Evolutionary conservation across 371 early-diverging fungal species (phyloP), one percentile per base, ranked within the genome.

Genomic region (Syncephalastrum racemosum): DNA sequence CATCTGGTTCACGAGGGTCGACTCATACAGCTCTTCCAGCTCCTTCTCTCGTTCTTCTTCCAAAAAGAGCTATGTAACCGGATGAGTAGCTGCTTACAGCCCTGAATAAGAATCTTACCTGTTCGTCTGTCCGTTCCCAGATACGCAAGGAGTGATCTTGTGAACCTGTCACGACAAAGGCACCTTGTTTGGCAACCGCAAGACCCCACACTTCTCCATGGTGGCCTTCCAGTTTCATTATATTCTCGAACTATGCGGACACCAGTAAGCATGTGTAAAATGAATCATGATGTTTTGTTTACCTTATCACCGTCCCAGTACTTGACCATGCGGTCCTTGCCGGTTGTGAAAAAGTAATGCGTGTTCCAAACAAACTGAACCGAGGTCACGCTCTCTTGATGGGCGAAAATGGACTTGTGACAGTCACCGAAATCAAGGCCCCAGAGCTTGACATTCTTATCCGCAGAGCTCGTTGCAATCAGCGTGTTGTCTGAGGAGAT

Each of bases 351-450:
- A 63, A 97, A 88, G 71, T 93, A 95, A 72, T 98, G 97, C 2
- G 97, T 97, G 24, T 91, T 90, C 79, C 85, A 88, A 5, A 96
- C 93, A 73, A 94, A 97, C 58, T 86, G 86, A 23, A 92, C 84
- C 7, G 76, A 74, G 77, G 93, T 95, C 36, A 98, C 87, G 41
- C 89, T 82, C 64, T 96, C 98, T 66, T 91, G 87, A 81, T 98
- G 98, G 4, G 96, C 97, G 68, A 92, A 85, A 47, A 97, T 62
- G 41, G 93, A 93, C 64, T 90, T 88, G 71, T 95, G 98, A 66
- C 98, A 98, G 79, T 98, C 98, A 64, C 98, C 98, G 70, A 97
- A 98, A 71, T 98, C 98, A 60, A 97, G 77, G 48, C 98, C 98
- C 98, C 98, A 98, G 22, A 98, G 73, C 71, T 97, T 97, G 53